Base-by-base conservation (phyloP, 108 stramenopile genomes). In the Pinguiococcus pyrenoidosus region DNA sequence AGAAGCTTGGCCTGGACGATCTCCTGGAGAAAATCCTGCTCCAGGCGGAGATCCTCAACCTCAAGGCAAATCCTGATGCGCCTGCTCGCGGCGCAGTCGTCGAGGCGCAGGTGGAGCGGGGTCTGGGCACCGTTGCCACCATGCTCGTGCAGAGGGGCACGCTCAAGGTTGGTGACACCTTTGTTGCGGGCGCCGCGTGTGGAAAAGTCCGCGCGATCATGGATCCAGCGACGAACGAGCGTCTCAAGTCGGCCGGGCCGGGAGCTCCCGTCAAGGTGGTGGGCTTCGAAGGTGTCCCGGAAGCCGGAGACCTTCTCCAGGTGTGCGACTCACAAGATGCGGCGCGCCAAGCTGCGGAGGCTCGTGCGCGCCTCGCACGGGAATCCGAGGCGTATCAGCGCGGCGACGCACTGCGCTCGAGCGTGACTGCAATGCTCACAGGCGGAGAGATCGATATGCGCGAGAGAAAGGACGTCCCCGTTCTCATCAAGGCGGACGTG, bases 131-230 rank as follows among this genome's bases (percentile, higher is more conserved):
- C 6, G 85, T 93, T 20, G 89, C 87, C 22, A 91, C 91, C 12
- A 73, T 76, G 13, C 72, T 99, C 5, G 80, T 92, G 29, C 85
- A 92, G 71, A 80, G 81, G 45, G 97, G 97, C 46, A 94, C 93
- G 5, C 63, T 96, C 10, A 59, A 71, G 24, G 73, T 92, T 24
- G 94, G 97, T 7, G 91, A 99, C 57, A 47, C 64, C 29, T 87
- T 96, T 49, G 83, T 89, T 5, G 89, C 88, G 0, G 93, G 96
- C 37, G 75, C 76, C 50, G 77, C 87, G 4, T 78, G 73, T 50
- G 90, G 89, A 18, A 79, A 75, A 58, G 87, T 90, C 27, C 72
- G 81, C 36, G 79, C 84, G 10, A 26, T 75, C 21, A 26, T 68
- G 29, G 52, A 71, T 39, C 29, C 47, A 0, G 49, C 54, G 23